Percentiles rank a stretch among this genome's conserved stretches.
Conservation (phyloP, 75 land plant genomes). For the Gnetum montanum region DNA sequence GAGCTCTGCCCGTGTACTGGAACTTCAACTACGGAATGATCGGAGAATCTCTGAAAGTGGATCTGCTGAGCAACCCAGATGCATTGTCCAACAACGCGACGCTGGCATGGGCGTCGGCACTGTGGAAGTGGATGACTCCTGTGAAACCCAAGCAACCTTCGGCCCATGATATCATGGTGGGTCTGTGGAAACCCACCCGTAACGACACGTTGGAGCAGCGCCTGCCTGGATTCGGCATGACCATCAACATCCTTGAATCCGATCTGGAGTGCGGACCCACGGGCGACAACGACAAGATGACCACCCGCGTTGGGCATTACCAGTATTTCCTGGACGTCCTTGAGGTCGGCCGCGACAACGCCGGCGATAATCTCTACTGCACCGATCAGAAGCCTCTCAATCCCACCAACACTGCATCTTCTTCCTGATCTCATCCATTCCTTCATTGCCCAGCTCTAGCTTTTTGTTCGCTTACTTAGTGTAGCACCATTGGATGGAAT, state of each 20-base stretch:
- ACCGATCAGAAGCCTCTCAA: constrained; percentile 22
- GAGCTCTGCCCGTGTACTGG: constrained; percentile 38
- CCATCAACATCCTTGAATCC: constrained; percentile 29
- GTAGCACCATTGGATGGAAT: too few species aligned
- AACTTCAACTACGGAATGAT: constrained; percentile 35
- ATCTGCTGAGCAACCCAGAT: constrained; percentile 24
- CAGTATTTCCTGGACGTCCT: constrained; percentile 12
- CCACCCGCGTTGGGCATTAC: constrained; percentile 23
- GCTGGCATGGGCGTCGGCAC: constrained; percentile 20
- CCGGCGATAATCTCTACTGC: constrained; percentile 21
- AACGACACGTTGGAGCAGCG: constrained; percentile 12
- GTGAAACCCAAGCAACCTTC: constrained; percentile 22
- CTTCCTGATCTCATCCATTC: too few species aligned
- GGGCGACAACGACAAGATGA: constrained; percentile 14
- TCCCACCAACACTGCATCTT: constrained; percentile 4
- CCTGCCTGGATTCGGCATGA: constrained; percentile 33
- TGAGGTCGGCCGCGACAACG: constrained; percentile 10
- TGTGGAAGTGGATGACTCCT: constrained; percentile 19
- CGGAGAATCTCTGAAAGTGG: constrained; percentile 14
- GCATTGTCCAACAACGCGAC: constrained; percentile 20
- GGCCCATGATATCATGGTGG: constrained; percentile 22
- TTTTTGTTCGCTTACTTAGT: too few species aligned
- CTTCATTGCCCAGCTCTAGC: too few species aligned
- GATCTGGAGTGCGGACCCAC: constrained; percentile 28
- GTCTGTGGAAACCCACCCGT: constrained; percentile 22